These are phyloP conservation scores for Serendipita vermifera DNA, from an alignment of 768 basidiomycete species.

Conservation along the genomic window DNA sequence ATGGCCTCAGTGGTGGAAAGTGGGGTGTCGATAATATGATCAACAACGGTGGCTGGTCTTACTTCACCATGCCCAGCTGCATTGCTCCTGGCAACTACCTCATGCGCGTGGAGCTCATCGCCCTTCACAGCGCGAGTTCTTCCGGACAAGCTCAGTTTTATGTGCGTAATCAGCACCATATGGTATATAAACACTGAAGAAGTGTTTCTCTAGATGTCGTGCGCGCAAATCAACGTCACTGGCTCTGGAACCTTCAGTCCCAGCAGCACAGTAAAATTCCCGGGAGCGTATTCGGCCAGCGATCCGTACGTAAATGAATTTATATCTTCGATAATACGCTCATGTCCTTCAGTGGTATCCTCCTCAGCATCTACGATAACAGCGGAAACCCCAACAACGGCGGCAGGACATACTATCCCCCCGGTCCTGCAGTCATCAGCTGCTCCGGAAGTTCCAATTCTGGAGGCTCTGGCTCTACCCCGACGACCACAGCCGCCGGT, in stretches of 20 bases:
- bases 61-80: constrained; percentile 1
- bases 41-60: background rate
- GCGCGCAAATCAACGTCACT: constrained; percentile 4
- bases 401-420: constrained; percentile 22
- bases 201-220: constrained; percentile 1
- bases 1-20: background rate
- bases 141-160: too few species aligned
- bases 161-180: too few species aligned
- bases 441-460: too few species aligned
- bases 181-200: too few species aligned
- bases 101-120: constrained; percentile 25
- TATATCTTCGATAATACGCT: too few species aligned
- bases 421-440: constrained; percentile 7
- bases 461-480: too few species aligned
- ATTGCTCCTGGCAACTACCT: constrained; percentile 9
- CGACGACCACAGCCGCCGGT: too few species aligned
- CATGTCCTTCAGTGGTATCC: background rate
- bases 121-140: background rate
- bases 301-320: too few species aligned
- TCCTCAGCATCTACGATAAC: background rate
- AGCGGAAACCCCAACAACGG: background rate
- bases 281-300: constrained; percentile 15
- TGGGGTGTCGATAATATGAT: background rate
- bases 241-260: background rate
- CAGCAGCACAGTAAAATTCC: background rate